Base-by-base conservation (phyloP, 768 basidiomycete genomes). In the Termitomyces titanicus region DNA sequence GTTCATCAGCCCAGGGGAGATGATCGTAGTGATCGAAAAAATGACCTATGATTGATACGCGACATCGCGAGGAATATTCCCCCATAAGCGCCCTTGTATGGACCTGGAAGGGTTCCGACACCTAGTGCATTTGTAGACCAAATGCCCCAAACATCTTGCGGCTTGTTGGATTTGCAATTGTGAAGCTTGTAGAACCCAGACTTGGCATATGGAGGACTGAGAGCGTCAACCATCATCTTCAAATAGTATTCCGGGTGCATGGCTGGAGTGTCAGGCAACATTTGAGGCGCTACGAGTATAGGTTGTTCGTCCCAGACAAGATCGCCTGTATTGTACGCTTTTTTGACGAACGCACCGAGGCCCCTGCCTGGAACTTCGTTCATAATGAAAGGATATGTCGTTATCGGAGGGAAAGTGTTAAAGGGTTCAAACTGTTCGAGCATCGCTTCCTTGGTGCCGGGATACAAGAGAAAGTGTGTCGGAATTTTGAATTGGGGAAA, bases 11-110 rank as follows among this genome's bases (percentile, higher is more conserved):
- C 13, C 31, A 20, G 33, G n/a, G 35, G n/a, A 48, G 20, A 11
- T 35, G 20, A 27, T 38, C 18, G 7, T 9, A 46, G 31, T 33
- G 25, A 45, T 20, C 17, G 44, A 25, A 45, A 47, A 44, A 20
- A 39, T 29, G 22, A 64, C 64, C 61, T 62, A 38, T 61, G 61
- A 47, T 64, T 62, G 31, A 61, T 13, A 12, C 47, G 46, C 2
- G 64, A 56, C 13, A 62, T 45, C 10, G 10, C 1, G 22, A 8
- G 9, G 25, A 49, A 56, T 11, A 63, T 7, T 3, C 33, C 59
- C 3, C 6, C 35, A 43, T 61, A 43, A 4, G 22, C 31, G 13
- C 51, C 51, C n/a, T 52, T 24, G 27, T 59, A 57, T 6, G 51
- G 50, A 22, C 62, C 62, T 17, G 64, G 60, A 31, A 61, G 40